phyloP scores from a whole-genome alignment of 2,329 filamentous ascomycete species.

The Chaetomiaceae sp. region DNA sequence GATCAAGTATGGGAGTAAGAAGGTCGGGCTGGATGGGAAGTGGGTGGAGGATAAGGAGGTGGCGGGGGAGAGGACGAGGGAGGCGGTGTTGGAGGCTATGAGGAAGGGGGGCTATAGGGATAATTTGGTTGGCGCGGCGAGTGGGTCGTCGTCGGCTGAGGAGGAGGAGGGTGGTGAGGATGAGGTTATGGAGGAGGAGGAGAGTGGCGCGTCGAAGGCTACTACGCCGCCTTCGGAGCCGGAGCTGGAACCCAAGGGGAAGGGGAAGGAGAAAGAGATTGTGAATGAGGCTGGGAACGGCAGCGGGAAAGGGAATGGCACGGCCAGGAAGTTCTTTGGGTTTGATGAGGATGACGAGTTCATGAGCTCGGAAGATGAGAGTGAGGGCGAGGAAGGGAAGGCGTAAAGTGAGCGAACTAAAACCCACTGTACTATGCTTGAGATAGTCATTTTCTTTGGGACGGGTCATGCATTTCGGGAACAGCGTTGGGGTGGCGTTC shows the following conservation, averaged over 20 bases:
- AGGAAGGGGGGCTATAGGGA: slow-evolving; percentile 60
- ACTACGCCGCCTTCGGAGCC: slow-evolving; percentile 46
- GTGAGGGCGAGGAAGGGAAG: slow-evolving; percentile 31
- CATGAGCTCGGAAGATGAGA: slow-evolving; percentile 63
- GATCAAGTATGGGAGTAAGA: slow-evolving; percentile 66
- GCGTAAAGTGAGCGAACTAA: slow-evolving; percentile 4
- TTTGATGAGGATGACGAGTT: slow-evolving; percentile 78
- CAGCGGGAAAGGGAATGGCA: slow-evolving; percentile 34
- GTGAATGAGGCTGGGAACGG: slow-evolving; percentile 35
- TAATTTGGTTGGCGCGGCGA: slow-evolving; percentile 33
- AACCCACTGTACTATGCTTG: background rate
- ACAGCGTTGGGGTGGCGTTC: slow-evolving; percentile 9
- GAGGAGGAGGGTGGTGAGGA: slow-evolving; percentile 13
- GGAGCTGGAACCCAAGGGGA: slow-evolving; percentile 31
- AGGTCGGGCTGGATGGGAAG: slow-evolving; percentile 69
- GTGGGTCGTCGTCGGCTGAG: slow-evolving; percentile 1
- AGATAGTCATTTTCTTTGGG: background rate
- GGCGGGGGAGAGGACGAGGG: slow-evolving; percentile 73
- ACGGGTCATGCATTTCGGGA: background rate
- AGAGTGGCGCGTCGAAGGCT: slow-evolving; percentile 41
- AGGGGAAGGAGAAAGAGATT: slow-evolving; percentile 39
- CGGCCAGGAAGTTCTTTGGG: slow-evolving; percentile 58
- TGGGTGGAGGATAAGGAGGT: slow-evolving; percentile 97
- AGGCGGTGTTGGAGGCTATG: slow-evolving; percentile 69
- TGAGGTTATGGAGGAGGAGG: slow-evolving; percentile 27